These are phyloP conservation scores for Solanum paucissectum DNA, from an alignment of 257 asterid genomes.

Conservation along the genomic window DNA sequence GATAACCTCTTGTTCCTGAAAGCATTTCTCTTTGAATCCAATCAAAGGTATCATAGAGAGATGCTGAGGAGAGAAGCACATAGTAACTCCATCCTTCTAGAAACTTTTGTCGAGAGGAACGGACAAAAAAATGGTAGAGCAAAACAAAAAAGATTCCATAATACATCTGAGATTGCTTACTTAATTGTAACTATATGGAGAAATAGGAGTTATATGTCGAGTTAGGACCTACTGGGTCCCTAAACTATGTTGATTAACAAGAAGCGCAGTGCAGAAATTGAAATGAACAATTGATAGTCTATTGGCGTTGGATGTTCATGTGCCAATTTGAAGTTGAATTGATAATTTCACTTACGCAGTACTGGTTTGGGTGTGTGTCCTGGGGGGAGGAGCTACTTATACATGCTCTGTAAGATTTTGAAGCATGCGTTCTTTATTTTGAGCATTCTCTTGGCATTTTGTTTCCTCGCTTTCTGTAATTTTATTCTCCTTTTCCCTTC, in stretches of 20 bases:
- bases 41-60: background rate
- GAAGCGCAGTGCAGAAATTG: background rate
- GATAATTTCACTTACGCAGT: background rate
- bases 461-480: background rate
- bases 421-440: background rate
- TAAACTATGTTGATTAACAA: background rate
- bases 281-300: background rate
- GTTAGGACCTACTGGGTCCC: background rate
- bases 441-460: background rate
- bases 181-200: background rate
- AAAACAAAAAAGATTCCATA: background rate
- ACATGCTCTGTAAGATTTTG: background rate
- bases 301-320: background rate
- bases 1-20: background rate
- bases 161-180: background rate
- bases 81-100: background rate
- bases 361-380: background rate
- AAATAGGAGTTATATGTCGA: background rate
- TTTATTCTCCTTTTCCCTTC: background rate
- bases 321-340: background rate
- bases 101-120: background rate
- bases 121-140: background rate
- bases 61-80: background rate
- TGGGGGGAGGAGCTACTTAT: background rate
- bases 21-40: background rate